A percentile compares a stretch with the other conserved stretches of the same genome.
phyloP scores from a whole-genome alignment of 768 basidiomycete species.

The Inosperma sp. region DNA sequence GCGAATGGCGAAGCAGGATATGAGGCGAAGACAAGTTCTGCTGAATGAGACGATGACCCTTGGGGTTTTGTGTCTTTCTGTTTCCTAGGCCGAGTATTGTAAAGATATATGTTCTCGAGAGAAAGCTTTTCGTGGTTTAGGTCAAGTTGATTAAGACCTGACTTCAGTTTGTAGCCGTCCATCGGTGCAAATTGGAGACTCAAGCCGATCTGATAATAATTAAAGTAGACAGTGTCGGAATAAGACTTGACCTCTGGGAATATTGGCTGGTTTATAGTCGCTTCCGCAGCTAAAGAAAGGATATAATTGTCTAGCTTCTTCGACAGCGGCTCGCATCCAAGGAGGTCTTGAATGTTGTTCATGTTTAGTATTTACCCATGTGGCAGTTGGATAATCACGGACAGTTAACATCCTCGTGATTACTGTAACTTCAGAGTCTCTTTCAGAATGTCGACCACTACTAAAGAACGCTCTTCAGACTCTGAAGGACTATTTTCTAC shows the following conservation, averaged over 20 bases:
- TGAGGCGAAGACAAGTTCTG: conserved; percentile 52
- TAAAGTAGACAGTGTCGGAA: conserved; percentile 82
- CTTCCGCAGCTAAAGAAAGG: conserved; percentile 27
- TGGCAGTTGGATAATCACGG: conserved; percentile 8
- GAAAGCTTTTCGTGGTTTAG: conserved; percentile 43
- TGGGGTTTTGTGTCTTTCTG: conserved; percentile 26
- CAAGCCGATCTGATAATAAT: conserved; percentile 73
- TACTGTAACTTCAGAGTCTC: conserved; percentile 6
- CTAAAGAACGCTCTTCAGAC: neutral
- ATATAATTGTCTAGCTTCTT: conserved; percentile 42
- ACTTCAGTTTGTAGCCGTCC: conserved; percentile 56
- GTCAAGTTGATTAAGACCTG: conserved; percentile 36
- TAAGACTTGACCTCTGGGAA: conserved; percentile 74
- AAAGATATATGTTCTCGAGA: conserved; percentile 77
- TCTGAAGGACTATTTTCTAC: conserved; percentile 1
- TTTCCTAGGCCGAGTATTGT: conserved; percentile 49
- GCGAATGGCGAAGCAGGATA: conserved; percentile 54
- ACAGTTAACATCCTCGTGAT: conserved; percentile 1
- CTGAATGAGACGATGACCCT: conserved; percentile 36
- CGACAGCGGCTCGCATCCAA: conserved; percentile 39
- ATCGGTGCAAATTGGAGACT: conserved; percentile 73
- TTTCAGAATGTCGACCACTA: neutral
- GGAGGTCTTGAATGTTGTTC: neutral
- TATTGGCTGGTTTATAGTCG: conserved; percentile 12
- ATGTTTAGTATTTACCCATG: neutral